phyloP scores from a whole-genome alignment of 768 basidiomycete genomes.

The Auriscalpium vulgare region DNA sequence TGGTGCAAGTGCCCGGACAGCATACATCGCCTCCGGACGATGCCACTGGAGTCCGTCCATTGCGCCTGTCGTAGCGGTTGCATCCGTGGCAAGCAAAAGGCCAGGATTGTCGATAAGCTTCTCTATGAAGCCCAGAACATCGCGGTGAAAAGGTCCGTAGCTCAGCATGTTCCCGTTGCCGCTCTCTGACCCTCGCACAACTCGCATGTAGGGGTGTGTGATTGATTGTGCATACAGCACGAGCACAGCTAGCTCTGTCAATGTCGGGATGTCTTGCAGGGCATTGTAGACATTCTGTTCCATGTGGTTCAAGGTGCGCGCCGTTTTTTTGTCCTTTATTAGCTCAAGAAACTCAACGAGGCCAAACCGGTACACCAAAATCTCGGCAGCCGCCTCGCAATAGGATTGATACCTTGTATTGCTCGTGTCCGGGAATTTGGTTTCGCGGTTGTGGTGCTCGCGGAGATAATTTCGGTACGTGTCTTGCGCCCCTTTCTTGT shows the following conservation, averaged over 20 bases:
- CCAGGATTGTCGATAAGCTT: conserved; percentile 10
- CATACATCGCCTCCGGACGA: not conserved
- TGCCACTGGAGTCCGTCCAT: conserved; percentile 13
- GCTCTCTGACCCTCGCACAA: conserved; percentile 12
- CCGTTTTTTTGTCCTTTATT: conserved; percentile 14
- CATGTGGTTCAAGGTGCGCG: conserved; percentile 17
- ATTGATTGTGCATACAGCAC: conserved; percentile 17
- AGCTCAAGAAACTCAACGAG: conserved; percentile 17
- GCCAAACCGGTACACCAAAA: conserved; percentile 8
- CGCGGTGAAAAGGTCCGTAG: conserved; percentile 16
- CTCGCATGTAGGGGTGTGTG: conserved; percentile 20
- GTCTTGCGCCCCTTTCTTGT: too few relatives aligned
- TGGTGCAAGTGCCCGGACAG: not conserved
- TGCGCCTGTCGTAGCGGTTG: conserved; percentile 1
- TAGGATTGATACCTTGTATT: conserved; percentile 17
- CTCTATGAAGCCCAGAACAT: conserved; percentile 10
- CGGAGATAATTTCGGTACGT: not conserved
- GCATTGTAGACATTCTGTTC: conserved; percentile 20
- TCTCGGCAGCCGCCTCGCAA: conserved; percentile 12
- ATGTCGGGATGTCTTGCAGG: conserved; percentile 13
- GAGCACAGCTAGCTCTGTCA: conserved; percentile 19
- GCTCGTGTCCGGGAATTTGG: conserved; percentile 18
- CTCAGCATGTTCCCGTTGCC: conserved; percentile 17
- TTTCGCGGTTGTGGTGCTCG: not conserved
- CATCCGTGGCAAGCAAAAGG: conserved; percentile 4